These are phyloP conservation scores for Articulospora tetracladia DNA, from an alignment of 495 filamentous ascomycete genomes.

Conservation along the genomic window DNA sequence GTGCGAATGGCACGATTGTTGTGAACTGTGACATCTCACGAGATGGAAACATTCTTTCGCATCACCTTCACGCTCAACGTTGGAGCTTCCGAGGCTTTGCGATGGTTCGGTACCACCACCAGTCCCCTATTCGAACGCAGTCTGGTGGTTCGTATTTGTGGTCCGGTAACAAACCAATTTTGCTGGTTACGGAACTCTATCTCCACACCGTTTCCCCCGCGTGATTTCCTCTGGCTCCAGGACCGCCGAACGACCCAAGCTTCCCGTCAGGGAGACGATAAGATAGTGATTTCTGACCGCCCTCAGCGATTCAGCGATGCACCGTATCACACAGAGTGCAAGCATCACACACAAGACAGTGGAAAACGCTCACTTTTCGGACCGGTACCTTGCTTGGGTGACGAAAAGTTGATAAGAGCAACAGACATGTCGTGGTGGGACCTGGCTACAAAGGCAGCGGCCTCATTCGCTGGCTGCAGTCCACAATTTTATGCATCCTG, in stretches of 20 bases:
- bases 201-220: constrained; percentile 6
- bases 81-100: no score
- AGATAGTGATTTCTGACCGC: constrained; percentile 7
- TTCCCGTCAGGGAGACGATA: constrained; percentile 2
- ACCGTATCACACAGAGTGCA: background rate
- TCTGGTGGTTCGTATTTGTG: background rate
- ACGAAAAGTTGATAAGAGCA: constrained; percentile 9
- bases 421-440: background rate
- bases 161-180: background rate
- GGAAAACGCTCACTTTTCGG: background rate
- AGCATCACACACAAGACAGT: no score
- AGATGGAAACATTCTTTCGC: no score
- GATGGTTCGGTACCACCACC: no score
- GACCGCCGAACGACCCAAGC: background rate
- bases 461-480: constrained; percentile 9
- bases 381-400: constrained; percentile 14
- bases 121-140: background rate
- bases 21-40: no score
- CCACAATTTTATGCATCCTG: constrained; percentile 4
- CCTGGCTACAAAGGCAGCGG: background rate
- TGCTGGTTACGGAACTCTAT: background rate
- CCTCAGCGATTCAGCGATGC: background rate
- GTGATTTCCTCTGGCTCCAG: background rate
- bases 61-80: background rate
- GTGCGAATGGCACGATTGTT: no score